phyloP scores from a whole-genome alignment of 148 eudicot genomes.

The Vaccinium macrocarpon region DNA sequence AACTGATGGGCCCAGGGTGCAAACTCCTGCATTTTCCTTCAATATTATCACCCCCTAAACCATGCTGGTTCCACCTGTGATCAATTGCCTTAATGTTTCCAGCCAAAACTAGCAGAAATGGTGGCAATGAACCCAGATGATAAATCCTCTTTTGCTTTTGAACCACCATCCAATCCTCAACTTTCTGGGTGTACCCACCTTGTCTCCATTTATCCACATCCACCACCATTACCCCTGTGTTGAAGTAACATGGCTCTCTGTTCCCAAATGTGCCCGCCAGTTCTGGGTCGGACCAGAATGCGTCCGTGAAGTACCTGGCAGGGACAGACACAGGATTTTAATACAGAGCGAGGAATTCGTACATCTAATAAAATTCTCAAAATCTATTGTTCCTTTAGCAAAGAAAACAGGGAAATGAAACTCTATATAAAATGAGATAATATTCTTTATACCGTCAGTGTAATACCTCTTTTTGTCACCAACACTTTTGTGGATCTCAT shows the following conservation, averaged over 20 bases:
- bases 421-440: too few relatives aligned
- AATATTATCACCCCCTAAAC: slow-evolving; percentile 36
- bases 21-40: slow-evolving; percentile 34
- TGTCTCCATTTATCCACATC: slow-evolving; percentile 35
- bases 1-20: slow-evolving; percentile 35
- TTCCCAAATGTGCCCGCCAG: background rate
- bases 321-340: background rate
- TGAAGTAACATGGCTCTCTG: slow-evolving; percentile 32
- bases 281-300: background rate
- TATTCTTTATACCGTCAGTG: too few relatives aligned
- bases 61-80: slow-evolving; percentile 44
- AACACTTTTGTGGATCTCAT: too few relatives aligned
- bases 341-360: background rate
- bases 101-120: slow-evolving; percentile 33
- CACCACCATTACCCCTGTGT: slow-evolving; percentile 45
- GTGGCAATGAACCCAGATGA: slow-evolving; percentile 37
- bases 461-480: too few relatives aligned
- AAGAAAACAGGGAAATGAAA: too few relatives aligned
- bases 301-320: slow-evolving; percentile 10
- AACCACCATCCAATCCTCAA: slow-evolving; percentile 39
- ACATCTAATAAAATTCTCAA: background rate
- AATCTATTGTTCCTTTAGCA: too few relatives aligned
- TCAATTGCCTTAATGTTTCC: slow-evolving; percentile 32
- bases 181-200: slow-evolving; percentile 30
- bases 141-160: slow-evolving; percentile 39